Conservation (phyloP, 2,329 filamentous ascomycete species). For the Trichophyton simii region DNA sequence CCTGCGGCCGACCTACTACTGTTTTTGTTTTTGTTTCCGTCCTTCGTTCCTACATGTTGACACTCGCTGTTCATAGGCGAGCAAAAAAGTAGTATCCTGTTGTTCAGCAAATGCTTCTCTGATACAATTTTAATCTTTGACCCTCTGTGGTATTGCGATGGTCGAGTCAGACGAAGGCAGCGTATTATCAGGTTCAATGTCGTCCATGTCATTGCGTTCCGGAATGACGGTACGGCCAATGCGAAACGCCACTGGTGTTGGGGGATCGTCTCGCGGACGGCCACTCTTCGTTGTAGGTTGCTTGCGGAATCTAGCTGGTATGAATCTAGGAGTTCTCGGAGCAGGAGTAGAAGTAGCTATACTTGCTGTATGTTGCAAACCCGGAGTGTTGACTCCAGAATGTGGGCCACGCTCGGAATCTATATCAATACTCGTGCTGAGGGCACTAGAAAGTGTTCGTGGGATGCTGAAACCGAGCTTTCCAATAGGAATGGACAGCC, state of each 20-base stretch:
- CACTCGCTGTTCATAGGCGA: too few relatives aligned
- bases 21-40: background rate
- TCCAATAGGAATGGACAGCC: conserved; percentile 62
- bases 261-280: conserved; percentile 7
- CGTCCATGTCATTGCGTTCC: background rate
- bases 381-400: background rate
- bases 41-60: too few relatives aligned
- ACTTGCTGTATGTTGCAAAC: background rate
- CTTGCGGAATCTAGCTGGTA: conserved; percentile 4
- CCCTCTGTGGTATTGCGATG: background rate
- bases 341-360: conserved; percentile 1
- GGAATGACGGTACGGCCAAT: conserved; percentile 10
- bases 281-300: background rate
- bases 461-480: conserved; percentile 38
- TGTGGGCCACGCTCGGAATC: conserved; percentile 12
- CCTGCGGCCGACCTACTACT: background rate
- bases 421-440: conserved; percentile 30
- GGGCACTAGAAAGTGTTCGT: conserved; percentile 32
- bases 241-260: conserved; percentile 5
- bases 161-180: background rate
- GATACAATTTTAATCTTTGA: background rate
- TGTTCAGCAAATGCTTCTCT: background rate
- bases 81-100: background rate
- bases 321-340: background rate
- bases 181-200: background rate